Conservation (phyloP, 495 filamentous ascomycete species). For the Parmelia sp. region DNA sequence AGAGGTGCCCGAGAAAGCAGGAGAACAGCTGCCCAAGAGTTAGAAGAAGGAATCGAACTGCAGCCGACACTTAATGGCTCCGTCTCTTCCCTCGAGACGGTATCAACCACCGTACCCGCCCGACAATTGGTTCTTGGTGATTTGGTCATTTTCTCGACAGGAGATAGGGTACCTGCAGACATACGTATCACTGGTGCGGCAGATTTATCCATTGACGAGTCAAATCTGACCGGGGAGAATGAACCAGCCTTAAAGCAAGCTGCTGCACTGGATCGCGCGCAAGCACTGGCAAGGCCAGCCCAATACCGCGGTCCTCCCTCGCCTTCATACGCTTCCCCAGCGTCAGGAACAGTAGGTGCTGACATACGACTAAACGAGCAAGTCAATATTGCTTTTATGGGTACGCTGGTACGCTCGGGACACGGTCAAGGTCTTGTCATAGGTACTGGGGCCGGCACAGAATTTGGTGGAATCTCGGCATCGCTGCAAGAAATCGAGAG, state of each 20-base stretch:
- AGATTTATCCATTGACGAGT: constrained; percentile 90
- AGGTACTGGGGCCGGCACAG: constrained; percentile 82
- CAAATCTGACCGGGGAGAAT: constrained; percentile 95
- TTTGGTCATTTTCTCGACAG: constrained; percentile 85
- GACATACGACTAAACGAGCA: constrained; percentile 61
- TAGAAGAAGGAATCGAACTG: constrained; percentile 27
- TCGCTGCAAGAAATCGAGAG: constrained; percentile 91
- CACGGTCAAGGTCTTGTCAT: constrained; percentile 94
- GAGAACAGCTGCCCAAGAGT: constrained; percentile 25
- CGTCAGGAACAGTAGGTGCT: constrained; percentile 55
- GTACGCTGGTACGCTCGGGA: constrained; percentile 91
- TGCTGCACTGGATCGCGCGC: constrained; percentile 44
- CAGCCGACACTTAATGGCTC: constrained; percentile 32
- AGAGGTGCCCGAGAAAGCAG: constrained; percentile 46
- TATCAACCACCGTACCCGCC: constrained; percentile 77
- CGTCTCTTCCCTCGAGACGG: constrained; percentile 52
- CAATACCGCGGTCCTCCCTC: constrained; percentile 42
- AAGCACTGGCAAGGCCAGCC: constrained; percentile 16
- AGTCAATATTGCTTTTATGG: constrained; percentile 95
- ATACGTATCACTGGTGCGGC: constrained; percentile 85
- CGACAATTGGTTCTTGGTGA: constrained; percentile 85
- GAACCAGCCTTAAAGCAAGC: constrained; percentile 76
- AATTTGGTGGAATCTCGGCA: constrained; percentile 93
- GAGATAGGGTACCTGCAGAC: constrained; percentile 94
- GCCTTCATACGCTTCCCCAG: constrained; percentile 55